Conservation (phyloP, 306 rosid species). For the Betula pendula region DNA sequence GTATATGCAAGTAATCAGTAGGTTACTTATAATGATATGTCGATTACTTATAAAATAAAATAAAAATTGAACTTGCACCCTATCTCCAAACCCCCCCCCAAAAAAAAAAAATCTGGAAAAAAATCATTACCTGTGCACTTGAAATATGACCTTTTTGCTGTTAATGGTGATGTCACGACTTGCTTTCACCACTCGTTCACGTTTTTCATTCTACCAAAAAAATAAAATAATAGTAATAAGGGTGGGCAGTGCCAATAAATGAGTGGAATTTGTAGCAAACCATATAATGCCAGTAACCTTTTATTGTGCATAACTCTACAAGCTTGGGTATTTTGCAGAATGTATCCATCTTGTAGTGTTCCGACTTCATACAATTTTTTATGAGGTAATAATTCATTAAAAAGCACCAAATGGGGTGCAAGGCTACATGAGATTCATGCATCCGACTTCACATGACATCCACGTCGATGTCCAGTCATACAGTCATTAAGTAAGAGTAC, state of each 20-base stretch:
- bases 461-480: no score
- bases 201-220: constrained; percentile 75
- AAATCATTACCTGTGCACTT: constrained; percentile 79
- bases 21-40: not conserved
- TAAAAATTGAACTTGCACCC: not conserved
- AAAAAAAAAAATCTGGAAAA: not conserved
- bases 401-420: no score
- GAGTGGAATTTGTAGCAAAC: not conserved
- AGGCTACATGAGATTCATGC: no score
- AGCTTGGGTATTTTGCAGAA: not conserved
- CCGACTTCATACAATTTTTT: not conserved
- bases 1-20: constrained; percentile 12
- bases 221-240: not conserved
- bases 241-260: not conserved
- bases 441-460: no score
- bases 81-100: not conserved
- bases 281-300: not conserved
- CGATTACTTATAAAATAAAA: no score
- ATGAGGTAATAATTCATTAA: no score
- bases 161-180: constrained; percentile 91
- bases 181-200: constrained; percentile 90
- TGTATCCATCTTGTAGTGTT: not conserved
- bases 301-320: not conserved
- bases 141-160: constrained; percentile 98
- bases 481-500: no score